Percentiles rank a stretch among this genome's conserved stretches.
These are phyloP conservation scores for Dissophora ornata DNA, from an alignment of 192 early-diverging fungal species.

Conservation along the genomic window DNA sequence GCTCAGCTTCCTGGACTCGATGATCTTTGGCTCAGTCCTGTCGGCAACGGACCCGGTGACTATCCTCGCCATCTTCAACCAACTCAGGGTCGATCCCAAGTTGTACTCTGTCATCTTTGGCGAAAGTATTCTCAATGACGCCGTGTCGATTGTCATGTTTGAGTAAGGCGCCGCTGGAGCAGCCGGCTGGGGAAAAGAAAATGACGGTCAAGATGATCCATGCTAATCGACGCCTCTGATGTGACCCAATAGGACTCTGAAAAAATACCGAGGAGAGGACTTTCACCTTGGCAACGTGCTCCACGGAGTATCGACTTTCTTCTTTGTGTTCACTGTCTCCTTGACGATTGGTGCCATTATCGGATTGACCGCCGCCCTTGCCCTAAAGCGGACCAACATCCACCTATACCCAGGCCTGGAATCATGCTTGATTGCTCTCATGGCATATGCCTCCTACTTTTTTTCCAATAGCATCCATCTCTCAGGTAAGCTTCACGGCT, in stretches of 20 bases:
- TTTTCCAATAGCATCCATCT: conserved; percentile 88
- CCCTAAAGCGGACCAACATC: conserved; percentile 90
- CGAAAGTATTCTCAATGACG: conserved; percentile 95
- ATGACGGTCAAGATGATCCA: too few relatives aligned
- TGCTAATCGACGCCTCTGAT: too few relatives aligned
- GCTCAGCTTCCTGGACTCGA: conserved; percentile 88
- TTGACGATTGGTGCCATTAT: conserved; percentile 84
- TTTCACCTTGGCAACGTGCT: conserved; percentile 73
- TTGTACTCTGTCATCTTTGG: conserved; percentile 97
- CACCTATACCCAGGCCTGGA: conserved; percentile 88
- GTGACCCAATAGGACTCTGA: conserved; percentile 77
- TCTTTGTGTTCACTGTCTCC: conserved; percentile 86
- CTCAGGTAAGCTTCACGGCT: conserved; percentile 67
- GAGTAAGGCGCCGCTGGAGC: conserved; percentile 56
- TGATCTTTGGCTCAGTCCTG: conserved; percentile 94
- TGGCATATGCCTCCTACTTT: conserved; percentile 94
- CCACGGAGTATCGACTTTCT: conserved; percentile 75
- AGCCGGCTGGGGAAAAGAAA: too few relatives aligned
- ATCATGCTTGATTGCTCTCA: conserved; percentile 83
- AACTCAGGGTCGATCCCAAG: conserved; percentile 93
- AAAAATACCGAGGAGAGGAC: conserved; percentile 78
- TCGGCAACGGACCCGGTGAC: conserved; percentile 98
- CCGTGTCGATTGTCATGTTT: conserved; percentile 98
- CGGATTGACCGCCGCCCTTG: conserved; percentile 80
- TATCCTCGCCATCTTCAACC: conserved; percentile 93